These are phyloP conservation scores for Rhododendron henanense DNA, from an alignment of 148 eudicot genomes.

Conservation along the genomic window DNA sequence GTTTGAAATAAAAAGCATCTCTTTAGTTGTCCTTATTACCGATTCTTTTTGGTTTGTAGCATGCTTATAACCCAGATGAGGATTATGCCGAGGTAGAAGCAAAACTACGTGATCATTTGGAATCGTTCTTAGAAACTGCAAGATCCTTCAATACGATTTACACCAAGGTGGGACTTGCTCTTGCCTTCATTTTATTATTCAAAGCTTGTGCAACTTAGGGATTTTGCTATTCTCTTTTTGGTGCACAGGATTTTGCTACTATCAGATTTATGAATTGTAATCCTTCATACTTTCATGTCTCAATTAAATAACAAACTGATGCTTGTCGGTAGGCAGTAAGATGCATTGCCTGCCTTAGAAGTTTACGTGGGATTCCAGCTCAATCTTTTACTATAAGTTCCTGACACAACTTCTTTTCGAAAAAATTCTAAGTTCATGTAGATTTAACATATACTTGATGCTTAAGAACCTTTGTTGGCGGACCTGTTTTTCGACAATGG, in stretches of 20 bases:
- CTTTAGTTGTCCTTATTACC: conserved; percentile 7
- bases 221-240: too few species aligned
- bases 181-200: conserved; percentile 7
- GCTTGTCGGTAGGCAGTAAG: background rate
- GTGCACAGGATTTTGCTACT: background rate
- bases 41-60: conserved; percentile 36
- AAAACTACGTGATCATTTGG: conserved; percentile 74
- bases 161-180: conserved; percentile 60
- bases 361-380: background rate
- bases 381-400: background rate
- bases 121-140: conserved; percentile 92
- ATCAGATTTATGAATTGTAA: background rate
- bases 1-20: background rate
- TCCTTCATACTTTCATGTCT: background rate
- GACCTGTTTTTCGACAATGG: background rate
- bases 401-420: background rate
- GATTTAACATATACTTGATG: background rate
- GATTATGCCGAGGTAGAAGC: conserved; percentile 80
- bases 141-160: conserved; percentile 82
- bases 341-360: background rate
- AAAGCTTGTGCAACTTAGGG: background rate
- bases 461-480: background rate
- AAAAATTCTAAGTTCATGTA: background rate
- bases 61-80: conserved; percentile 93
- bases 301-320: background rate